These are phyloP conservation scores for Silene vulgaris DNA, from an alignment of 179 eudicot genomes.

Conservation along the genomic window DNA sequence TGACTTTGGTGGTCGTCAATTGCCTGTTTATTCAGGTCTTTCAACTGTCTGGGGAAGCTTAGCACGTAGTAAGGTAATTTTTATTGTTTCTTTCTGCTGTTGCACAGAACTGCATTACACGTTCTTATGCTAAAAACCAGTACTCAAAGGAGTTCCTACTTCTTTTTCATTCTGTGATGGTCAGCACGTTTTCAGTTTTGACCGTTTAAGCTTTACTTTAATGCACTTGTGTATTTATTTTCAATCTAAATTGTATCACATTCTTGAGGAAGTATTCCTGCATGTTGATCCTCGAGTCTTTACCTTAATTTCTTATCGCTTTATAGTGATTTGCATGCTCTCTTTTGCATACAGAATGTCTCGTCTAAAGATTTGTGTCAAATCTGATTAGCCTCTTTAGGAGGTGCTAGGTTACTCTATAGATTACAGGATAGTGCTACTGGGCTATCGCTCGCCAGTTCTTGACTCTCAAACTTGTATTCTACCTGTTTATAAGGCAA, in stretches of 20 bases:
- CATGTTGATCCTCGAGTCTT: neutral
- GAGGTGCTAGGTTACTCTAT: neutral
- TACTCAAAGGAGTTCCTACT: neutral
- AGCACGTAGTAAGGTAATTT: conserved; percentile 95
- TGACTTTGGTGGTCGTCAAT: conserved; percentile 96
- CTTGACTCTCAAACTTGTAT: neutral
- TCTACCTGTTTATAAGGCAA: neutral
- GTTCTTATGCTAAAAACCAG: neutral
- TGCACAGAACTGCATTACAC: neutral
- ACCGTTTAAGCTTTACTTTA: neutral
- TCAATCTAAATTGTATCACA: neutral
- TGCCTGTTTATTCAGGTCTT: conserved; percentile 96
- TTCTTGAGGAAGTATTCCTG: neutral
- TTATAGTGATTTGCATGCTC: neutral
- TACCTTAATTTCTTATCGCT: neutral
- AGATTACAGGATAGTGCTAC: neutral
- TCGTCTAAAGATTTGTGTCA: neutral
- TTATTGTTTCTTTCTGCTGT: conserved; percentile 12
- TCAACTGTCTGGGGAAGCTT: conserved; percentile 99
- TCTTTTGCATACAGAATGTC: neutral
- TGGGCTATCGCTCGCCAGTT: neutral
- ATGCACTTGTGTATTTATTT: conserved; percentile 1
- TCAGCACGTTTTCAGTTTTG: neutral
- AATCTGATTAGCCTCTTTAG: neutral
- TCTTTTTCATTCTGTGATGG: neutral